phyloP scores from a whole-genome alignment of 2,329 filamentous ascomycete species.

The Colletotrichum eremochloae region DNA sequence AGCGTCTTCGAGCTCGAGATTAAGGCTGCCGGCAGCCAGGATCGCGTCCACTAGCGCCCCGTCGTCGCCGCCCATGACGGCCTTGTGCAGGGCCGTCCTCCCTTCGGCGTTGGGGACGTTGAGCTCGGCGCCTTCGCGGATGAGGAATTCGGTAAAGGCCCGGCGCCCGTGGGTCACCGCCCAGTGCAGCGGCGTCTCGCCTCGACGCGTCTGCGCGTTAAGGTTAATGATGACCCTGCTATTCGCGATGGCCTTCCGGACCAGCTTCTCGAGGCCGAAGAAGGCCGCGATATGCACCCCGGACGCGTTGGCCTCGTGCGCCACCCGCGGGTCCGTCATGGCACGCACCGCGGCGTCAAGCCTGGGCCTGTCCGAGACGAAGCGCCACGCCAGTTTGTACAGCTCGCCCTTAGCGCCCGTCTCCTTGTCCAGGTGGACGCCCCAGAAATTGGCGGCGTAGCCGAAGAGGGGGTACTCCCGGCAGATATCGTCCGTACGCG shows the following conservation, averaged over 20 bases:
- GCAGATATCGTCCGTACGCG: neutral
- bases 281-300: slow-evolving; percentile 15
- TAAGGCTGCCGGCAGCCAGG: neutral
- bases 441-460: slow-evolving; percentile 26
- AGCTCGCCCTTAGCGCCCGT: neutral
- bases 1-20: slow-evolving; percentile 22
- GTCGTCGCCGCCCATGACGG: neutral
- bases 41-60: neutral
- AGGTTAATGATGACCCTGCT: neutral
- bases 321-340: neutral
- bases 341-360: neutral
- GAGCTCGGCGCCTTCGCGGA: neutral
- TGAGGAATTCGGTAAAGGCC: slow-evolving; percentile 1
- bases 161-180: neutral
- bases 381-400: slow-evolving; percentile 18
- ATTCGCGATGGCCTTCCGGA: slow-evolving; percentile 12
- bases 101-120: slow-evolving; percentile 11
- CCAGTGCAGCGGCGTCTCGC: slow-evolving; percentile 29
- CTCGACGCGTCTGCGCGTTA: slow-evolving; percentile 17
- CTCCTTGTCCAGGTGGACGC: neutral
- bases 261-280: slow-evolving; percentile 15
- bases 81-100: slow-evolving; percentile 20
- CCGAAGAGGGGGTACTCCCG: slow-evolving; percentile 18
- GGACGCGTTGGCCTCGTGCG: slow-evolving; percentile 5
- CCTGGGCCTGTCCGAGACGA: neutral